phyloP scores from a whole-genome alignment of 2,329 filamentous ascomycete genomes.

The Nemania sp. region DNA sequence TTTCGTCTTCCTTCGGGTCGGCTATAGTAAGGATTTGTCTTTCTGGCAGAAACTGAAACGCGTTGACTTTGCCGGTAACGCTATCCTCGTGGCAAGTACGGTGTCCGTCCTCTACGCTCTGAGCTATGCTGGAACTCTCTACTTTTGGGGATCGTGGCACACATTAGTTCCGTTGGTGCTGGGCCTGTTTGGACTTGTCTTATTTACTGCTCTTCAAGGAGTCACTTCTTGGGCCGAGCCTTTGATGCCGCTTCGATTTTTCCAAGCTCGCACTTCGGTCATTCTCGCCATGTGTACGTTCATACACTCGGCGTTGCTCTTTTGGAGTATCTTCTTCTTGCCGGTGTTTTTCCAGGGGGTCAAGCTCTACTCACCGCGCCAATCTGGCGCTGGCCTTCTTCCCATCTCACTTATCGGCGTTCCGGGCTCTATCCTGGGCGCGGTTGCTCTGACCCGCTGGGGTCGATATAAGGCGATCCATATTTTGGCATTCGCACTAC shows the following conservation, averaged over 20 bases:
- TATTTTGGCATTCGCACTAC: too few relatives aligned
- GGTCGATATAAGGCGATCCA: too few relatives aligned
- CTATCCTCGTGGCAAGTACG: conserved; percentile 8
- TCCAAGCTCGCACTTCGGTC: conserved; percentile 46
- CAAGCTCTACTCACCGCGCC: conserved; percentile 33
- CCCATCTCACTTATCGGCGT: not conserved
- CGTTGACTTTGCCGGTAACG: conserved; percentile 5
- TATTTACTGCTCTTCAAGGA: conserved; percentile 4
- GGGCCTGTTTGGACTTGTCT: conserved; percentile 13
- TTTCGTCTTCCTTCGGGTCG: conserved; percentile 24
- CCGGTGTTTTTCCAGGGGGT: conserved; percentile 52
- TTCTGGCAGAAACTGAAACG: conserved; percentile 1
- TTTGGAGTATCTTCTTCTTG: conserved; percentile 46
- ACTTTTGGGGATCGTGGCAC: conserved; percentile 22
- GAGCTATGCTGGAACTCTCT: conserved; percentile 18
- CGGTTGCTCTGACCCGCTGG: not conserved
- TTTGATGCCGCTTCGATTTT: conserved; percentile 48
- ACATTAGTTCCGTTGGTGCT: conserved; percentile 20
- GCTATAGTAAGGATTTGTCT: conserved; percentile 16
- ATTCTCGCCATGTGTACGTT: conserved; percentile 42
- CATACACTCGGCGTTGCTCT: conserved; percentile 42
- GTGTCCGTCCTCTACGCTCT: conserved; percentile 21
- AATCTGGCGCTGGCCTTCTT: conserved; percentile 34
- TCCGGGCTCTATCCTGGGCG: not conserved
- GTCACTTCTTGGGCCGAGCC: conserved; percentile 20